These are phyloP conservation scores for Incumbomyces delicatus DNA, from an alignment of 2,329 filamentous ascomycete genomes.

Conservation along the genomic window DNA sequence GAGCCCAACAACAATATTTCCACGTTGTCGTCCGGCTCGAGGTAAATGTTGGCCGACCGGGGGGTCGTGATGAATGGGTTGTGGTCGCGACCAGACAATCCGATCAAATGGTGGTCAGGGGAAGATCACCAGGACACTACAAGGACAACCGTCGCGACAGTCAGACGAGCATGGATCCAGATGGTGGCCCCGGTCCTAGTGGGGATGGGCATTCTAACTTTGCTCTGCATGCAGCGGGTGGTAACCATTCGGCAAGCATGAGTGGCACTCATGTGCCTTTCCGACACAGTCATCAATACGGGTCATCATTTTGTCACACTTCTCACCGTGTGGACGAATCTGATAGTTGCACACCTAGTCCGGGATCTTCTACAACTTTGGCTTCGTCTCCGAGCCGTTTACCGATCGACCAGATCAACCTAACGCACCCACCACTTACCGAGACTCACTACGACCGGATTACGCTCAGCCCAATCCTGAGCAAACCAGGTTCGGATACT, in stretches of 20 bases:
- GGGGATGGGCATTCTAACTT: constrained; percentile 22
- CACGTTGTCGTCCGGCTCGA: constrained; percentile 80
- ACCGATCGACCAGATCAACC: constrained; percentile 8
- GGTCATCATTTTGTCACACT: constrained; percentile 8
- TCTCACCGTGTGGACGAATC: constrained; percentile 12
- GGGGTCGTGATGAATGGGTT: constrained; percentile 46
- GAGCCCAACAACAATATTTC: constrained; percentile 86
- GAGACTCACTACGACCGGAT: constrained; percentile 14
- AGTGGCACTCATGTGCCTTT: constrained; percentile 2
- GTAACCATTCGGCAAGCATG: background rate
- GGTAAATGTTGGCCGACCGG: constrained; percentile 51
- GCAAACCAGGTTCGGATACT: constrained; percentile 14
- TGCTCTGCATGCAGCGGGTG: background rate
- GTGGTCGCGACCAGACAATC: constrained; percentile 65
- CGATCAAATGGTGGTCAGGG: constrained; percentile 77
- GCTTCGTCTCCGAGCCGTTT: constrained; percentile 9
- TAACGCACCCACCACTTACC: constrained; percentile 13
- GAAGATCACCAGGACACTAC: constrained; percentile 72
- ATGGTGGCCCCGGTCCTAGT: constrained; percentile 46
- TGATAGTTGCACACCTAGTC: constrained; percentile 12
- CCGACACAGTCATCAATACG: constrained; percentile 13
- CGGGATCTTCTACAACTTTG: constrained; percentile 13
- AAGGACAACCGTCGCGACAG: constrained; percentile 56
- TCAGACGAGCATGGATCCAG: constrained; percentile 60
- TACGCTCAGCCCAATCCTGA: constrained; percentile 14